Conservation (phyloP, 2,329 filamentous ascomycete species). For the Mollisiaceae sp. region DNA sequence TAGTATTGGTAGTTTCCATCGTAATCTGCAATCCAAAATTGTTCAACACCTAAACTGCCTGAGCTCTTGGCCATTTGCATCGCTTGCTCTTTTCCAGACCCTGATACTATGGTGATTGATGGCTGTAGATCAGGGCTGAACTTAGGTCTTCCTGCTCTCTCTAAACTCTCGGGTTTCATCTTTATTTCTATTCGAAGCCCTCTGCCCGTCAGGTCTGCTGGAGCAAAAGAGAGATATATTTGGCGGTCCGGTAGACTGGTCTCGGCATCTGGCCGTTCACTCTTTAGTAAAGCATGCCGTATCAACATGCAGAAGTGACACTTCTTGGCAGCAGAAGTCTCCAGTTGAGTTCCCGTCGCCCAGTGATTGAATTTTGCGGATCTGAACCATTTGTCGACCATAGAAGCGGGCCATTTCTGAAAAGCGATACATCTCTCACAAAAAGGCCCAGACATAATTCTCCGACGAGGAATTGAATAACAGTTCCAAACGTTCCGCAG, state of each 20-base stretch:
- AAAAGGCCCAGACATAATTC: neutral
- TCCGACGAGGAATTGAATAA: neutral
- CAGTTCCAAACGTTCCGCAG: neutral
- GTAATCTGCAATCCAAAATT: neutral
- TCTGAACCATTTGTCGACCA: neutral
- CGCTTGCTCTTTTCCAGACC: neutral
- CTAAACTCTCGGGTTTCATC: neutral
- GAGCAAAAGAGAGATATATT: neutral
- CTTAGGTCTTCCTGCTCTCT: neutral
- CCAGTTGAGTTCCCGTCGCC: neutral
- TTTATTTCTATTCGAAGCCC: neutral
- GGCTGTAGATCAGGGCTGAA: neutral
- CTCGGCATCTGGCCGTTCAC: neutral
- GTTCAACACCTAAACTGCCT: neutral
- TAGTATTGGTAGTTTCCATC: neutral
- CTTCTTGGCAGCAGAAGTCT: neutral
- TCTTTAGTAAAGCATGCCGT: neutral
- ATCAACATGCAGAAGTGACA: neutral
- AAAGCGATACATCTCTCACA: neutral
- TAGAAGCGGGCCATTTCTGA: neutral
- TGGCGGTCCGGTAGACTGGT: neutral
- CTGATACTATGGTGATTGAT: neutral
- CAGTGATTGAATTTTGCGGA: neutral
- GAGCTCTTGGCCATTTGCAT: neutral
- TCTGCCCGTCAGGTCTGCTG: neutral